Percentiles rank a stretch among this genome's conserved stretches.
Evolutionary conservation across 768 basidiomycete species (phyloP).

Genomic region (Mycena alexandri): DNA sequence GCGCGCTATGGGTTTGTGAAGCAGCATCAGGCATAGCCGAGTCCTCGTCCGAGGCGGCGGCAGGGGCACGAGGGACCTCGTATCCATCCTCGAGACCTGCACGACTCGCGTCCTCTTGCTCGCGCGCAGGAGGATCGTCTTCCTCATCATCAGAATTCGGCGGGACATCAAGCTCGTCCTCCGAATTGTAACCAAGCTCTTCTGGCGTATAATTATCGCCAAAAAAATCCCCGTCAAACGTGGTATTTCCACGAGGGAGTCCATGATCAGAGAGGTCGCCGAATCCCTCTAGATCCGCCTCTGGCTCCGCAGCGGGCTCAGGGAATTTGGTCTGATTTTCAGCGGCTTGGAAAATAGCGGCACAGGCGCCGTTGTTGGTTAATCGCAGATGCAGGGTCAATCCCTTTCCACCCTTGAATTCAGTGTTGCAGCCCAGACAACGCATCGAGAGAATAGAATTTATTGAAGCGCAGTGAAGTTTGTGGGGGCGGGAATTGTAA

Average conservation of each 20-base stretch:
- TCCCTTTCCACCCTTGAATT: background rate
- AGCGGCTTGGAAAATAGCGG: slow-evolving; percentile 6
- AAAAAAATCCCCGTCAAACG: background rate
- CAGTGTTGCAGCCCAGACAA: slow-evolving; percentile 10
- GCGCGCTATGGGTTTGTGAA: too few species aligned
- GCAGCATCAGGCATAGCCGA: too few species aligned
- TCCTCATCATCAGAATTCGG: slow-evolving; percentile 4
- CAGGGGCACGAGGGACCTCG: background rate
- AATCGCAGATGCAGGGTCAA: slow-evolving; percentile 12
- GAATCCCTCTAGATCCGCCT: too few species aligned
- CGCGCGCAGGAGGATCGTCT: background rate
- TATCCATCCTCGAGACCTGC: slow-evolving; percentile 5
- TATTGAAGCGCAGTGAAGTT: too few species aligned
- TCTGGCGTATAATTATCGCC: background rate
- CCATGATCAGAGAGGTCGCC: background rate
- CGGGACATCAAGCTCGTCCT: background rate
- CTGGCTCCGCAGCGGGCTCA: too few species aligned
- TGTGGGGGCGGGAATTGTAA: too few species aligned
- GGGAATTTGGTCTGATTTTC: background rate
- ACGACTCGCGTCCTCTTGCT: background rate
- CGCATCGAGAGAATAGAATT: too few species aligned
- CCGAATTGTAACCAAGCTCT: background rate
- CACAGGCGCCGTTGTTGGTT: slow-evolving; percentile 4
- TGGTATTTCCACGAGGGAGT: background rate
- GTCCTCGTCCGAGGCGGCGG: too few species aligned